A percentile compares a stretch with the other conserved stretches of the same genome.
Evolutionary conservation across 345 rosid species (phyloP).

Genomic region (Cardiospermum halicacabum): DNA sequence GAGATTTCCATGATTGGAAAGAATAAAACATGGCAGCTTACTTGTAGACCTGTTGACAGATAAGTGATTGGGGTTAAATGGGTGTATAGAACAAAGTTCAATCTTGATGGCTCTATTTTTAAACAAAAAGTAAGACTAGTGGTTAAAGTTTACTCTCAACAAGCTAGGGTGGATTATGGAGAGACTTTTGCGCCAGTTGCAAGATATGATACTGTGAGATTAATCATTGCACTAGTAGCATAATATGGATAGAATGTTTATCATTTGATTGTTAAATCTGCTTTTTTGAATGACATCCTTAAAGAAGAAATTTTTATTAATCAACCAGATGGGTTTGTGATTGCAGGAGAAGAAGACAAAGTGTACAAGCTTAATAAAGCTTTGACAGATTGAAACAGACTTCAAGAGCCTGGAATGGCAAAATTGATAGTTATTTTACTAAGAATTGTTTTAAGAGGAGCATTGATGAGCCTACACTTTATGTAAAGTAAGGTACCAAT

Average conservation of each 20-base stretch:
- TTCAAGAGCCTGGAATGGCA: too few relatives aligned
- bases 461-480: too few relatives aligned
- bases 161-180: neutral
- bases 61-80: neutral
- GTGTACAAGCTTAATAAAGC: too few relatives aligned
- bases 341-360: too few relatives aligned
- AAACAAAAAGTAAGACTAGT: neutral
- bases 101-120: too few relatives aligned
- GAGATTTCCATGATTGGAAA: too few relatives aligned
- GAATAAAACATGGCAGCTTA: neutral
- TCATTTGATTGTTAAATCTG: neutral
- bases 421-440: too few relatives aligned
- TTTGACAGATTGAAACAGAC: too few relatives aligned
- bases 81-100: too few relatives aligned
- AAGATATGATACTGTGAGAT: neutral
- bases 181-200: neutral
- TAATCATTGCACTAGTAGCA: neutral
- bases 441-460: too few relatives aligned
- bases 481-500: too few relatives aligned
- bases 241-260: neutral
- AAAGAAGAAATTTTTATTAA: neutral
- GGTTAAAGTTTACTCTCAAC: neutral
- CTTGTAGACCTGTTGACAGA: neutral
- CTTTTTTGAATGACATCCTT: neutral
- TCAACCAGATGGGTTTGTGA: too few relatives aligned